Base-by-base conservation (phyloP, 352 stramenopile genomes). In the Phytopythium litorale region DNA sequence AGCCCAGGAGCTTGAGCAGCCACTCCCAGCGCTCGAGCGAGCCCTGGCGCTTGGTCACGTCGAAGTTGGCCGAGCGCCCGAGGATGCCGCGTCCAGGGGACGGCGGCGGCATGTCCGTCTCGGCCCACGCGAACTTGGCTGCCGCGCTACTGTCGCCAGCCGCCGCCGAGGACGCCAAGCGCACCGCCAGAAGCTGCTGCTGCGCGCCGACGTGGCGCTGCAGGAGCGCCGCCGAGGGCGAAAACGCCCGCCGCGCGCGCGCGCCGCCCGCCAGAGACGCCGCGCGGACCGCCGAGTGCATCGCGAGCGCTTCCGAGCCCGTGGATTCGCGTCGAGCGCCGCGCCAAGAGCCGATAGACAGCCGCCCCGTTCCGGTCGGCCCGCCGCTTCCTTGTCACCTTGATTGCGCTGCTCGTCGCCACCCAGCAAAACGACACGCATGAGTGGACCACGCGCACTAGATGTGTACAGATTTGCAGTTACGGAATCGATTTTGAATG, bases 1-100 rank as follows among this genome's bases (percentile, higher is more conserved):
- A 97, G 33, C 88, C 87, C 46, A 96, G 76, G 49, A 94, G 56
- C 62, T 89, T 88, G 60, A 90, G 72, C 32, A 96, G 72, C 87
- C 87, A 96, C 51, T 87, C 67, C 84, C 84, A 96, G 50, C 79
- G 75, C 63, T 94, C 73, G 28, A 87, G 73, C 35, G 77, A 69
- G 30, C 82, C 78, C 58, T 79, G 57, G 35, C 71, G 71, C 60
- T 91, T 67, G 43, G 79, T 93, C 18, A 94, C 84, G 52, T 95
- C 87, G 53, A 95, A 91, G 63, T 95, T 95, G 33, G 81, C 71
- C 11, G 83, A 91, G 42, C 79, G 80, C 0, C 82, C 84, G 12
- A 95, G 72, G 48, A 89, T 72, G 7, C 81, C 81, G 42, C 81
- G 82, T 13, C 82, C 81, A 1, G 87, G 87, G 12, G 84, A 92